These are phyloP conservation scores for Petunia secreta DNA, from an alignment of 257 asterid genomes.

Conservation along the genomic window DNA sequence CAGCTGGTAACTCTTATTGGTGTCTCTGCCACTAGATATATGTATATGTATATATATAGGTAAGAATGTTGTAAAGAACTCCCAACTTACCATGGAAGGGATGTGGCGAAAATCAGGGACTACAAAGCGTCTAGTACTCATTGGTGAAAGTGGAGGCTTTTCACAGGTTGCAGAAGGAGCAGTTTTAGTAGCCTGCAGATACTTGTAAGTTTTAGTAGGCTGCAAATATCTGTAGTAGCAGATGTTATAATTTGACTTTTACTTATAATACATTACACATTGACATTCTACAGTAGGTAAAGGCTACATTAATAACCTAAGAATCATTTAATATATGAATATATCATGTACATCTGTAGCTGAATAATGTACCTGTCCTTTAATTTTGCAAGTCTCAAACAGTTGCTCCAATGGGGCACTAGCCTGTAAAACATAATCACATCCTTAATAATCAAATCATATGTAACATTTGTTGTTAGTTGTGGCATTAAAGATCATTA, in stretches of 20 bases:
- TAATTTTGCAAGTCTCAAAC: conserved; percentile 26
- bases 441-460: conserved; percentile 12
- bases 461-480: not conserved
- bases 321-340: not conserved
- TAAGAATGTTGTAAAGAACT: not conserved
- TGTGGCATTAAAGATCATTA: not conserved
- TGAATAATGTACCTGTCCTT: conserved; percentile 29
- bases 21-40: not conserved
- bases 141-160: conserved; percentile 39
- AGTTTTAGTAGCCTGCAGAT: conserved; percentile 24
- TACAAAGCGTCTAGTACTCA: conserved; percentile 2
- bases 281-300: not conserved
- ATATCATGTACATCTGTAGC: not conserved
- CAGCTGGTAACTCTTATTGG: too few relatives aligned
- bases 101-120: conserved; percentile 20
- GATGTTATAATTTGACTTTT: not conserved
- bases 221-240: not conserved
- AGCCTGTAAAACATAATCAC: conserved; percentile 20
- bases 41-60: not conserved
- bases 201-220: not conserved
- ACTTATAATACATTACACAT: not conserved
- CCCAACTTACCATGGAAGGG: conserved; percentile 31
- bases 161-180: conserved; percentile 4
- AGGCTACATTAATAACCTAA: not conserved
- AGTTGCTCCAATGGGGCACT: conserved; percentile 17